phyloP scores from a whole-genome alignment of 1,284 basidiomycete genomes.

The Fomitopsis betulina region DNA sequence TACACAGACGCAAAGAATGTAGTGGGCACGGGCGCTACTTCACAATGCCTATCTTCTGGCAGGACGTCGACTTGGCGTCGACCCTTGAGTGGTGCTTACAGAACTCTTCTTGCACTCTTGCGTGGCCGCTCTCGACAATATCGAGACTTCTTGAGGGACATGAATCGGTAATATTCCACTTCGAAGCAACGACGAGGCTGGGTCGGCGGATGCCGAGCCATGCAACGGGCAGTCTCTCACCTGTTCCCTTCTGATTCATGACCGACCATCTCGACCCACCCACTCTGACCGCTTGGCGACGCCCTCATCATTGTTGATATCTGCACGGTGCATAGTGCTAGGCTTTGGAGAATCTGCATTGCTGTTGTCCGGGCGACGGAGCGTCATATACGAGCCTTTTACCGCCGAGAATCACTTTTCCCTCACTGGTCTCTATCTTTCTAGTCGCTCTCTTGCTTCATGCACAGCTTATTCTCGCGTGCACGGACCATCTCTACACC shows the following conservation, averaged over 20 bases:
- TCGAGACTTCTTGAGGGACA: no score
- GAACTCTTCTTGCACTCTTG: no score
- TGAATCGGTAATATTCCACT: no score
- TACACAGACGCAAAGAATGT: no score
- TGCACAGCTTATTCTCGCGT: conserved; percentile 57
- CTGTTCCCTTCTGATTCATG: background rate
- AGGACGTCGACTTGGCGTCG: no score
- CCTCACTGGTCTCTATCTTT: background rate
- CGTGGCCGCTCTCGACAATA: no score
- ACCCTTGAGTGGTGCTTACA: no score
- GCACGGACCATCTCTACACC: conserved; percentile 48
- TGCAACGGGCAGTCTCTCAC: background rate
- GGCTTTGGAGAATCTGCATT: background rate
- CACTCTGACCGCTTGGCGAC: background rate
- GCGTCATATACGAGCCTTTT: background rate
- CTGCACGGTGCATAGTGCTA: background rate
- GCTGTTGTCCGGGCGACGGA: conserved; percentile 1
- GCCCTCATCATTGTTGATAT: background rate
- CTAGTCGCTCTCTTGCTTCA: conserved; percentile 30
- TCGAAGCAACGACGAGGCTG: no score
- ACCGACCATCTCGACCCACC: background rate
- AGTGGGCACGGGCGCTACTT: no score
- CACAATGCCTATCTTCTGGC: no score
- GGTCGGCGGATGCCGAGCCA: background rate
- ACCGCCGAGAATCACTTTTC: background rate